phyloP scores from a whole-genome alignment of 192 early-diverging fungal species.

The Linnemannia exigua region DNA sequence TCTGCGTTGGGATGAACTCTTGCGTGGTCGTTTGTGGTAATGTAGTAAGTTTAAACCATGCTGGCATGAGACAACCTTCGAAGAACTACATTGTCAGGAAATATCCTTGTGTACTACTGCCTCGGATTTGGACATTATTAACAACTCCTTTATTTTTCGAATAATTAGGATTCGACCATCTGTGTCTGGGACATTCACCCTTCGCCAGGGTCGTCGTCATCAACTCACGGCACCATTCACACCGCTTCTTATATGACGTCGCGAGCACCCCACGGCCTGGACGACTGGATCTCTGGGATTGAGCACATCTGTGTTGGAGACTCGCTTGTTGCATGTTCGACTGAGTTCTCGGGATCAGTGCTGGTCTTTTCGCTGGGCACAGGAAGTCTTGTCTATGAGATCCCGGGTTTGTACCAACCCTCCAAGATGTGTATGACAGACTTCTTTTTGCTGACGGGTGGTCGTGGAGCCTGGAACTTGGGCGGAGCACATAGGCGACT shows the following conservation, averaged over 20 bases:
- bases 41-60: neutral
- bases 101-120: neutral
- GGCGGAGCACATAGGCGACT: neutral
- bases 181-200: slow-evolving; percentile 64
- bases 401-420: slow-evolving; percentile 39
- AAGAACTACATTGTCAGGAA: neutral
- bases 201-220: neutral
- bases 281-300: slow-evolving; percentile 63
- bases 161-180: slow-evolving; percentile 58
- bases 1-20: slow-evolving; percentile 67
- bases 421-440: slow-evolving; percentile 52
- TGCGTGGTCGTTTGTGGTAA: slow-evolving; percentile 58
- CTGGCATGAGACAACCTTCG: neutral
- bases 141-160: neutral
- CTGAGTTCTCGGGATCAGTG: slow-evolving; percentile 59
- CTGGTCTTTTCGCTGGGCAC: slow-evolving; percentile 65
- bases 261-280: slow-evolving; percentile 35
- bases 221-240: slow-evolving; percentile 44
- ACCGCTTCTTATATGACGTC: slow-evolving; percentile 59
- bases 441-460: slow-evolving; percentile 27
- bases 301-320: slow-evolving; percentile 62
- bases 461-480: slow-evolving; percentile 25
- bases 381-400: slow-evolving; percentile 65
- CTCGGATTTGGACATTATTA: neutral
- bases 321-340: slow-evolving; percentile 63